phyloP scores from a whole-genome alignment of 2,329 filamentous ascomycete genomes.

The Samsoniella hepiali region DNA sequence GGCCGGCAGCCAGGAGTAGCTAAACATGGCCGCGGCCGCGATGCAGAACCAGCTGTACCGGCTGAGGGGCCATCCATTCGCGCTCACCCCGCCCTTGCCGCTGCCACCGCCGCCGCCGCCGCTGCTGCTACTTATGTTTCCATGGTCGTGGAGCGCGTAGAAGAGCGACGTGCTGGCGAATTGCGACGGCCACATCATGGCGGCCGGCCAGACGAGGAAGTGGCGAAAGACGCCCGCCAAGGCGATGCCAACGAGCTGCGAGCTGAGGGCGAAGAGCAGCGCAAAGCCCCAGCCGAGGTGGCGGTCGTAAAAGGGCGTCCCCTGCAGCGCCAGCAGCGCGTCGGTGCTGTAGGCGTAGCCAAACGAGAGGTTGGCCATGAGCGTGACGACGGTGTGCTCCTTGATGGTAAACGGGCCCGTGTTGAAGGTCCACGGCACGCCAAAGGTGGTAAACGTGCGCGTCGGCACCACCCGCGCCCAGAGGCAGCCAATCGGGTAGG shows the following conservation, averaged over 20 bases:
- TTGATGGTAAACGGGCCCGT: constrained; percentile 51
- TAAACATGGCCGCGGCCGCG: constrained; percentile 40
- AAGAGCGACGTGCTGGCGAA: constrained; percentile 46
- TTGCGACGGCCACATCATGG: constrained; percentile 60
- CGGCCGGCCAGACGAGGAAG: constrained; percentile 56
- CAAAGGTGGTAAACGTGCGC: constrained; percentile 40
- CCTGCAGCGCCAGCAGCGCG: constrained; percentile 41
- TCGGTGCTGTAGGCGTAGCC: constrained; percentile 42
- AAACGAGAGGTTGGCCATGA: constrained; percentile 53
- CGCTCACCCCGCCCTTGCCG: constrained; percentile 23
- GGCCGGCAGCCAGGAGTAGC: constrained; percentile 54
- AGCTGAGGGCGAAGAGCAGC: constrained; percentile 54
- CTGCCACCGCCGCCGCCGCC: constrained; percentile 37
- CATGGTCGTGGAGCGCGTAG: constrained; percentile 40
- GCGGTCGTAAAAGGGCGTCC: constrained; percentile 43
- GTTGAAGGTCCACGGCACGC: constrained; percentile 43
- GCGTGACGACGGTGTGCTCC: constrained; percentile 52
- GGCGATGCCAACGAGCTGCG: constrained; percentile 58
- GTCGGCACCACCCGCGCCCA: constrained; percentile 43
- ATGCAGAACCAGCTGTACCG: constrained; percentile 46
- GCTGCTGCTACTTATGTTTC: constrained; percentile 36
- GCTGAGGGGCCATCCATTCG: constrained; percentile 44
- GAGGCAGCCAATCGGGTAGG: constrained; percentile 41
- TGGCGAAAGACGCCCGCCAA: constrained; percentile 55
- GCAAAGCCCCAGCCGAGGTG: constrained; percentile 54